Base-by-base conservation (phyloP, 176 grass and related monocot genomes). In the Juncus inflexus region DNA sequence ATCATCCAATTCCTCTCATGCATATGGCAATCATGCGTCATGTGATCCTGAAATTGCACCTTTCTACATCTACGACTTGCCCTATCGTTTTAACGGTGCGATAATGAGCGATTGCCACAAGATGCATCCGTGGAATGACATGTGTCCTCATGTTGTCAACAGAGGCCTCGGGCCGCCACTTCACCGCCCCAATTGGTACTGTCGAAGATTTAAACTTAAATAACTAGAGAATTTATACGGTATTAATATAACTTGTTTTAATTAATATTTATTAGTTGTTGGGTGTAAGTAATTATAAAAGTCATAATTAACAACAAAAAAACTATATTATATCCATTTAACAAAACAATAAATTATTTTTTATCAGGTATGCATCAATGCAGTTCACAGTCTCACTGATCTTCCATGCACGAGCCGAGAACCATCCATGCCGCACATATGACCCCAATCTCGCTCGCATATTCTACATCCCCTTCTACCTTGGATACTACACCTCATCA, bases 221-320 rank as follows among this genome's bases (percentile, higher is more conserved):
- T n/a, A n/a, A n/a, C n/a, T n/a, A n/a, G n/a, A 12, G 79, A 75
- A 40, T 49, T 81, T 63, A 10, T 81, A 39, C n/a, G n/a, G n/a
- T n/a, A n/a, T n/a, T 28, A 28, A 28, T 28, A 28, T 28, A 28
- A 28, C 19, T 28, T 28, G 0, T 1, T 28, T 28, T 28, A 28
- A 28, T 28, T 28, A 28, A 28, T 28, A 28, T 28, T 28, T 1
- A 28, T 28, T 28, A 28, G 19, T 1, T 28, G 19, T 28, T 28
- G 19, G 19, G 19, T 28, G 1, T 28, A 28, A 28, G 19, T 28
- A 28, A 28, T 28, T 28, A 28, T 28, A 28, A 28, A 28, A 28
- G 0, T 28, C 19, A 28, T 1, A 28, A 28, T 28, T 28, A 28
- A 28, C 19, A 28, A 28, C 19, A 28, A 28, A 28, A 28, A 28